A percentile compares a stretch with the other conserved stretches of the same genome.
Conservation (phyloP, 495 filamentous ascomycete species). For the Penicillium cosmopolitanum region DNA sequence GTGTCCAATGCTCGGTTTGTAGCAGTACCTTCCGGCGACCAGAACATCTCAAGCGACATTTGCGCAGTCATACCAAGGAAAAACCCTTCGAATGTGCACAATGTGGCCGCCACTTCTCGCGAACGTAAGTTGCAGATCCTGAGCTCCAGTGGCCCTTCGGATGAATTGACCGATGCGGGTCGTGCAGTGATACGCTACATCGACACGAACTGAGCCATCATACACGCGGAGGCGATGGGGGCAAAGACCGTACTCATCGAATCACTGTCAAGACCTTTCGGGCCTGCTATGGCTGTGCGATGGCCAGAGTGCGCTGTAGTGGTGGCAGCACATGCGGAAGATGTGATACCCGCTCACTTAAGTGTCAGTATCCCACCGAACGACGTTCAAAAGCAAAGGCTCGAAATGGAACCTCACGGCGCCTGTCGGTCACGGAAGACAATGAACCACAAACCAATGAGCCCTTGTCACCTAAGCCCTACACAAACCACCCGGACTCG, state of each 20-base stretch:
- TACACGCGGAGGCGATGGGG: slow-evolving; percentile 41
- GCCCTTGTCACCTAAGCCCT: slow-evolving; percentile 3
- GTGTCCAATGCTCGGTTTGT: slow-evolving; percentile 53
- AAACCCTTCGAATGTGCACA: slow-evolving; percentile 69
- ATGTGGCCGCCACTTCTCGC: slow-evolving; percentile 69
- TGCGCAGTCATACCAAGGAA: slow-evolving; percentile 71
- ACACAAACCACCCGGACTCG: background rate
- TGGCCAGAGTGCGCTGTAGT: slow-evolving; percentile 59
- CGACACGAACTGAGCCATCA: slow-evolving; percentile 59
- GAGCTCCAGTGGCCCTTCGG: background rate
- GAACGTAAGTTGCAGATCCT: slow-evolving; percentile 43
- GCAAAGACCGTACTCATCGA: slow-evolving; percentile 44
- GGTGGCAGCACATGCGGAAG: slow-evolving; percentile 55
- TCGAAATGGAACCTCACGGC: slow-evolving; percentile 21
- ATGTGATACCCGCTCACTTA: slow-evolving; percentile 54
- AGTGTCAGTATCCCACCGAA: slow-evolving; percentile 55
- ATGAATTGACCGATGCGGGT: background rate
- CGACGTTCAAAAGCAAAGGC: slow-evolving; percentile 44
- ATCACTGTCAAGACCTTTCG: slow-evolving; percentile 53
- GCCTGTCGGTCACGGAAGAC: slow-evolving; percentile 16
- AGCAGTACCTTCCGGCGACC: slow-evolving; percentile 64
- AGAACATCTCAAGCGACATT: slow-evolving; percentile 74
- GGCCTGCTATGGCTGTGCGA: slow-evolving; percentile 60
- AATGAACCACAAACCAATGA: slow-evolving; percentile 19
- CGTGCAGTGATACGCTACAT: slow-evolving; percentile 55